Base-by-base conservation (phyloP, 2,329 filamentous ascomycete genomes). In the Penicillium sp. region DNA sequence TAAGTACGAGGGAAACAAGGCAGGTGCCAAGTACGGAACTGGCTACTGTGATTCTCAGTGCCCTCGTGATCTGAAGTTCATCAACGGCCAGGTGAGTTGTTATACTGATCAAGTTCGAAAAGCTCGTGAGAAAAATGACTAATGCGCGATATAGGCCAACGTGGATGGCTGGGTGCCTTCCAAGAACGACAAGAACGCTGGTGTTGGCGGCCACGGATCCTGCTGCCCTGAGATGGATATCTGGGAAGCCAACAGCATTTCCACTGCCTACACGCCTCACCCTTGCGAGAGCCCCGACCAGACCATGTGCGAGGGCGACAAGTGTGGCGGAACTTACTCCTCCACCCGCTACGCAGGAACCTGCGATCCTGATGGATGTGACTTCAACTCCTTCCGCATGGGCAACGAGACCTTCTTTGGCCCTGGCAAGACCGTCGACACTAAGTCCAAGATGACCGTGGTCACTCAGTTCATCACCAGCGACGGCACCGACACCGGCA, bases 191-290 rank as follows among this genome's bases (percentile, higher is more conserved):
- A 62, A 73, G 62, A 85, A 85, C 68, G 77, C 81, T 35, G 84
- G 84, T 55, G 69, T 73, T 25, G 83, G 82, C 39, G 73, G 73
- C 43, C 75, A 81, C 49, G 86, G 87, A 60, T 79, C 85, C 39
- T 89, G 86, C 81, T 89, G 86, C 73, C 76, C 82, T 43, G 87
- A 89, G 74, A 86, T 89, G 82, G 86, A 89, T 66, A 80, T 87
- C 73, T 89, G 86, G 86, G 86, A 89, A 76, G 86, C 86, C 65
- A 89, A 89, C 80, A 81, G 78, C 64, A 82, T 87, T 68, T 82
- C 86, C 21, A 83, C 81, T 17, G 87, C 87, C 52, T 81, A 81
- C 69, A 89, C 87, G 6, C 85, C 87, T 19, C 87, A 90, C 72
- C 81, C 85, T 43, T 89, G 87, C 79, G 76, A 74, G 55, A 75